Evolutionary conservation across 2,329 filamentous ascomycete genomes (phyloP), one percentile per base, ranked within the genome.

Genomic region (Alternaria novae-zelandiae): DNA sequence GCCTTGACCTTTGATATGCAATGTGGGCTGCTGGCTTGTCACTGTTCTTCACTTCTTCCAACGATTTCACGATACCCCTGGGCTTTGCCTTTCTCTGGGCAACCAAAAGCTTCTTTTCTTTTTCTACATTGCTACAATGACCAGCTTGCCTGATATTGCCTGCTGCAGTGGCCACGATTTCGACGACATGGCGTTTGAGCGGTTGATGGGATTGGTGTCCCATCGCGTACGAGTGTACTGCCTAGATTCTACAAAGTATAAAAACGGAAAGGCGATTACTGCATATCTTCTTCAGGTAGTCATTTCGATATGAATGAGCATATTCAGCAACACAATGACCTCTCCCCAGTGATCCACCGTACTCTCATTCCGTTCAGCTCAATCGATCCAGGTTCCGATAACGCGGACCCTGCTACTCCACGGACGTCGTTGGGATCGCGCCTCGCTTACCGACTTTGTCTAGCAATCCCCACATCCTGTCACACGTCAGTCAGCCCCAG

Each of bases 61-160:
- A 51, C 26, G 36, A 63, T 62, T 66, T 53, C 54, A 68, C 58
- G 63, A 68, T 68, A 68, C 65, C 65, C 65, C 51, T 55, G 53
- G 59, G 44, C 49, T 32, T 63, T 63, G n/a, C 49, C 32, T n/a
- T 36, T 54, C 41, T 54, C 56, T 45, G 60, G 46, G 57, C 54
- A 25, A 49, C 17, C 17, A 58, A 61, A 66, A 68, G 61, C 59
- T 49, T 57, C 55, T 41, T 43, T 46, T 50, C 17, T 30, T 53
- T 50, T 54, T 30, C 10, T 17, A 17, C 36, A 41, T 41, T 41
- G 36, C 36, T 41, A 41, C 36, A 17, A 41, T 41, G 36, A 41
- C 36, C 36, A 41, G 36, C 36, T 17, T 17, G 36, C 36, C 36
- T 41, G 45, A 41, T 25, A 12, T 23, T 28, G 43, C 20, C 28